Evolutionary conservation across 139 green algal genomes (phyloP), one percentile per base, ranked within the genome.

Genomic region (Volvox reticuliferus): DNA sequence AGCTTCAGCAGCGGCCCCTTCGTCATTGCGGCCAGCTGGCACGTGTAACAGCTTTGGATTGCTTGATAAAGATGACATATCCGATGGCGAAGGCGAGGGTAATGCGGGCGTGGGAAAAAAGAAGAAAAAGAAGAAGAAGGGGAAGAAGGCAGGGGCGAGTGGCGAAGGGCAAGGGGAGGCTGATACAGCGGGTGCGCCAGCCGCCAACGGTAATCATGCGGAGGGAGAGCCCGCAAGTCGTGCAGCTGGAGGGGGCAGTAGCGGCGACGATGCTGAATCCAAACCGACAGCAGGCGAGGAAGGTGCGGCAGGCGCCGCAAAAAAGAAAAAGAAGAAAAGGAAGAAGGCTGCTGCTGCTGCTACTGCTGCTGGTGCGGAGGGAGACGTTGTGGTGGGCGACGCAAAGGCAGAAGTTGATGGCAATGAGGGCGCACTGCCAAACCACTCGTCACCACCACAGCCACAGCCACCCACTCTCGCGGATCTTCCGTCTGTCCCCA

Each of bases 281-380:
- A 20, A 30, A 73, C 21, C 22, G 28, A 79, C 81, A 21, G 81
- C 81, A 50, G 69, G 55, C 35, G 65, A 28, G 50, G 90, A 90
- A 69, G 79, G 69, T 1, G 76, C 76, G 1, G 79, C 82, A 35
- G 91, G 81, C 1, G 80, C 20, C 0, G 61, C 61, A 18, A 95
- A 93, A 91, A 95, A 94, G 73, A 91, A 91, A 30, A 93, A 92
- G 61, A 95, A 94, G 35, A 95, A 93, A 44, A 94, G 92, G 79
- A 95, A 93, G 84, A 93, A 93, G 71, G 50, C 24, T 2, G 84
- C 65, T 37, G 79, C 50, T 20, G 87, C 35, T n/a, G 24, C 6
- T 33, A 61, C 68, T 20, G 61, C 33, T 9, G 44, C 44, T 9
- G 44, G 5, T 5, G 44, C 5, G 44, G 44, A 55, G 44, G 9